Evolutionary conservation across 257 asterid species (phyloP), one percentile per base, ranked within the genome.

Genomic region (Jacaranda copaia): DNA sequence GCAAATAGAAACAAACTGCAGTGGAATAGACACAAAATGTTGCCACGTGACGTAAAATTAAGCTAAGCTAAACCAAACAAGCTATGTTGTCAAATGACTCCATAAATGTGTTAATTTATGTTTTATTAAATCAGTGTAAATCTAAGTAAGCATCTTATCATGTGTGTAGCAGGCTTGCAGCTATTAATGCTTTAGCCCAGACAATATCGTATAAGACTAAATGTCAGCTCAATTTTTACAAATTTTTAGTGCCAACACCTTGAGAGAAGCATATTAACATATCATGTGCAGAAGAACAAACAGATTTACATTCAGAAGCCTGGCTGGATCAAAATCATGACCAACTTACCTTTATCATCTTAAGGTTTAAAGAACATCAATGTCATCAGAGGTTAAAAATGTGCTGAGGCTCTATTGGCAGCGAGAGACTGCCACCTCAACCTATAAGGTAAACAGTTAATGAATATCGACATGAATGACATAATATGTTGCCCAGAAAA

Each of bases 401-500:
- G 40, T 32, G 56, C 8, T 49, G 32, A 68, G 56, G 79, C 57
- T 38, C 36, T 51, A 61, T 35, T 42, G 43, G 8, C 38, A 36
- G 32, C 32, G 32, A 25, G 45, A 8, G 19, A 25, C 66, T 13
- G 70, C 72, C 72, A 58, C 59, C 77, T 46, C 57, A 36, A 58
- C 48, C 38, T 59, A 12, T 13, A 39, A 46, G 3, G n/a, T 11
- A 20, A n/a, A 35, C 57, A 61, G 42, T 42, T 6, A 42, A 3
- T 25, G n/a, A 66, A 3, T 13, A 48, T 40, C 70, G 6, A 42
- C 68, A 72, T 51, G 49, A 40, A n/a, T 52, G 62, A 20, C 43
- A 66, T 65, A 32, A 58, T 48, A 73, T 49, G 49, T 39, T 15
- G 65, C 38, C 38, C 42, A 19, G 32, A 39, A 76, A 69, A 67